Conservation (phyloP, 2,329 filamentous ascomycete species). For the Penicillium janthinellum region DNA sequence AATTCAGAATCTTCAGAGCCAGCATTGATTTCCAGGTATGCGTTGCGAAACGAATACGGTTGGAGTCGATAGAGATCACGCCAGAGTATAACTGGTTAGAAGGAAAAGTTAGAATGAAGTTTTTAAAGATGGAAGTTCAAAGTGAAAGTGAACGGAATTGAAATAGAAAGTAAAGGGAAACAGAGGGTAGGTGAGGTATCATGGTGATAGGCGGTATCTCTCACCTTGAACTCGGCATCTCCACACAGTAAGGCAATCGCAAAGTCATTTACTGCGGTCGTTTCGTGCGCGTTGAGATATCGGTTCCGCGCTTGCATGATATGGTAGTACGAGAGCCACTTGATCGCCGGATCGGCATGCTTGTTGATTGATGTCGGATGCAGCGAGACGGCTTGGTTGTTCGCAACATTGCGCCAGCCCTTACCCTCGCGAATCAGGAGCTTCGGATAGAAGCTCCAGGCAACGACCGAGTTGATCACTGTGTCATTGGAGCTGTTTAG, state of each 20-base stretch:
- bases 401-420: conserved; percentile 86
- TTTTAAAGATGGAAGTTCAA: not conserved
- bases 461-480: conserved; percentile 78
- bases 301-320: conserved; percentile 90
- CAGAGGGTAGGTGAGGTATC: not conserved
- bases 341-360: conserved; percentile 54
- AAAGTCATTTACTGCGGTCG: conserved; percentile 77
- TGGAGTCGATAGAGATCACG: conserved; percentile 82
- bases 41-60: conserved; percentile 79
- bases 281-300: conserved; percentile 85
- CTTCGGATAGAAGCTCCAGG: conserved; percentile 95
- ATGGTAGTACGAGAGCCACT: conserved; percentile 92
- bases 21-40: conserved; percentile 89
- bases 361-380: conserved; percentile 91
- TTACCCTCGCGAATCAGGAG: conserved; percentile 81
- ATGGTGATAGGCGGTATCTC: conserved; percentile 24
- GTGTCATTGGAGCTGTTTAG: conserved; percentile 77
- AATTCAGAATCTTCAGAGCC: conserved; percentile 79
- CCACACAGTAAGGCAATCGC: conserved; percentile 83
- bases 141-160: not conserved
- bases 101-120: not conserved
- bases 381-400: conserved; percentile 86
- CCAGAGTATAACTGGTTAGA: conserved; percentile 73
- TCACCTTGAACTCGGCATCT: conserved; percentile 81
- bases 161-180: conserved; percentile 2